These are phyloP conservation scores for Aeschynomene evenia DNA, from an alignment of 306 rosid species.

Conservation along the genomic window DNA sequence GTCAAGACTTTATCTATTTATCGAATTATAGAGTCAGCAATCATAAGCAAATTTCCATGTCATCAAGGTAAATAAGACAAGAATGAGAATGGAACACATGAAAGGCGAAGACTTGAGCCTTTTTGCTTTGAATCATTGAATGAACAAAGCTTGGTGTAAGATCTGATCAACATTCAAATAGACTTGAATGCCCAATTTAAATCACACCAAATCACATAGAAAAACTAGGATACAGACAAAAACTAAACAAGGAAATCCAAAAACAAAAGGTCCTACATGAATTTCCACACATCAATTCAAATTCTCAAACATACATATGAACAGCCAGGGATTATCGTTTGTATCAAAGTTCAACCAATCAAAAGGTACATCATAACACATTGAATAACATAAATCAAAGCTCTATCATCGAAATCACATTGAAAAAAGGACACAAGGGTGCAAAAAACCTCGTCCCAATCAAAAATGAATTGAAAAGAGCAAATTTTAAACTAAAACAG, in stretches of 20 bases:
- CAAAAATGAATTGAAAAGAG: background rate
- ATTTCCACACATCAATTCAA: conserved; percentile 15
- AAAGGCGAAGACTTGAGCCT: background rate
- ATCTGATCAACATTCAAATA: background rate
- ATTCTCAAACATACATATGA: background rate
- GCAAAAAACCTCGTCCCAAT: background rate
- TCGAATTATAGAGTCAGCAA: background rate
- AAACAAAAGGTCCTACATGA: background rate
- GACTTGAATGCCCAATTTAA: background rate
- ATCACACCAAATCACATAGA: background rate
- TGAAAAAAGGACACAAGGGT: too few relatives aligned
- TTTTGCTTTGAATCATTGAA: too few relatives aligned
- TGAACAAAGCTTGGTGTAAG: background rate
- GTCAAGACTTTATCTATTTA: background rate
- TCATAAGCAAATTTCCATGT: background rate
- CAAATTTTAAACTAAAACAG: background rate
- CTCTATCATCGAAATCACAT: background rate
- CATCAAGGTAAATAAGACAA: background rate
- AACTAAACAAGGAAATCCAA: conserved; percentile 3
- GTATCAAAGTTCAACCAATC: background rate
- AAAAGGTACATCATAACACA: conserved; percentile 1
- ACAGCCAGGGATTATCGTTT: background rate
- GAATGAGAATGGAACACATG: background rate
- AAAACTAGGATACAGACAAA: background rate
- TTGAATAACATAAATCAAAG: conserved; percentile 14